phyloP scores from a whole-genome alignment of 1,284 basidiomycete species.

The Sanghuangporus weigelae region DNA sequence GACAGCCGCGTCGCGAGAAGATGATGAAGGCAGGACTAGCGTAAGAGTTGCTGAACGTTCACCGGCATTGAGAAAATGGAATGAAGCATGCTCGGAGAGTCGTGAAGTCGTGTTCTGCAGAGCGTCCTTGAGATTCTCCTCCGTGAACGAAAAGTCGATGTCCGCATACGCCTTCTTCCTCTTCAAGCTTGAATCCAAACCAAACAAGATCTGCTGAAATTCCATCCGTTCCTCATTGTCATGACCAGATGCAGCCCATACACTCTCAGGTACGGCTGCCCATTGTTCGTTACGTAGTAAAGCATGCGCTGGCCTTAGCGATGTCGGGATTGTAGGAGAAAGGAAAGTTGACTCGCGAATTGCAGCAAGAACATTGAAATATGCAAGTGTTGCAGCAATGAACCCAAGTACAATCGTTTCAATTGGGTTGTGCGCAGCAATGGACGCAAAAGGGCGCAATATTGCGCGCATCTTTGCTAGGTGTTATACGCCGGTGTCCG shows the following conservation, averaged over 20 bases:
- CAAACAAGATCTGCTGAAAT: constrained; percentile 61
- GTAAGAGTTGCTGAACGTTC: constrained; percentile 17
- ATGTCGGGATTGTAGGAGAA: constrained; percentile 29
- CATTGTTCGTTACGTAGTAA: constrained; percentile 39
- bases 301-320: constrained; percentile 50
- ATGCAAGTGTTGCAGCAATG: constrained; percentile 54
- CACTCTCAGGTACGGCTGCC: constrained; percentile 46
- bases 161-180: constrained; percentile 27
- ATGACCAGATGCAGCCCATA: constrained; percentile 34
- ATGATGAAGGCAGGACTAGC: constrained; percentile 26
- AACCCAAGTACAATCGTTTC: constrained; percentile 59
- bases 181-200: constrained; percentile 36
- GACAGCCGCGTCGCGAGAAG: constrained; percentile 24
- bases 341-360: constrained; percentile 39
- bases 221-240: constrained; percentile 37
- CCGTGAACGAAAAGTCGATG: not conserved
- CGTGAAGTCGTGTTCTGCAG: constrained; percentile 9
- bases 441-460: constrained; percentile 23
- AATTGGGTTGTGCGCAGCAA: constrained; percentile 26
- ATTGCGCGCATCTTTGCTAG: constrained; percentile 23
- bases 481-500: not conserved
- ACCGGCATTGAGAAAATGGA: constrained; percentile 16
- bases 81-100: constrained; percentile 11
- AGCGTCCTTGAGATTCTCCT: constrained; percentile 7
- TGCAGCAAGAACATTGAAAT: constrained; percentile 60